A percentile compares a stretch with the other conserved stretches of the same genome.
Conservation (phyloP, 257 asterid genomes). For the Paraleonurus japonicus region DNA sequence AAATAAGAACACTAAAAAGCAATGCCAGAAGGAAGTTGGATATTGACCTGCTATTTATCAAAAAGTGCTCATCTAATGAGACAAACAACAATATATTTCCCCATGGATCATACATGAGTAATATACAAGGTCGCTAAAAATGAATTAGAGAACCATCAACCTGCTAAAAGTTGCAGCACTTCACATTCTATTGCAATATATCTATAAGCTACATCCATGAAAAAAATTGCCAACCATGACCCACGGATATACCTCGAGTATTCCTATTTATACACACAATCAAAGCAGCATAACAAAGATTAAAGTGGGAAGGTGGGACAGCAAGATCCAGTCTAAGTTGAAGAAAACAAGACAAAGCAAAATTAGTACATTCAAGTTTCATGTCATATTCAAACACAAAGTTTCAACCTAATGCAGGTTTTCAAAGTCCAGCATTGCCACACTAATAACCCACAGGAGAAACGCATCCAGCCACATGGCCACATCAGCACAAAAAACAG, state of each 20-base stretch:
- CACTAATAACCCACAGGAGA: constrained; percentile 5
- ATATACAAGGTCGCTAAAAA: not conserved
- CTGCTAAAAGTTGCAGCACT: not conserved
- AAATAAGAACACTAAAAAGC: not conserved
- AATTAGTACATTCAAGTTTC: constrained; percentile 4
- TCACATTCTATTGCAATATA: not conserved
- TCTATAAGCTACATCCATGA: constrained; percentile 8
- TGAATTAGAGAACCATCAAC: not conserved
- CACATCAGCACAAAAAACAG: not conserved
- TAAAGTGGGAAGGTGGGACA: not conserved
- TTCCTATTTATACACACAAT: constrained; percentile 15
- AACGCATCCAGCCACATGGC: constrained; percentile 15
- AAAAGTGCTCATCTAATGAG: not conserved
- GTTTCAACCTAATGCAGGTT: not conserved
- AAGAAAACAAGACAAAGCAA: not conserved
- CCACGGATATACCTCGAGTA: not conserved
- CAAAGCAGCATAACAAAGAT: constrained; percentile 10
- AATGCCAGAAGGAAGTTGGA: constrained; percentile 13
- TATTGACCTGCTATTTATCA: not conserved
- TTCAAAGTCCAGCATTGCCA: constrained; percentile 17
- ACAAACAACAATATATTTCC: not conserved
- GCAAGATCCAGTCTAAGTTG: constrained; percentile 7
- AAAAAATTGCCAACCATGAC: not conserved
- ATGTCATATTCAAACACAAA: not conserved
- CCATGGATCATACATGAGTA: constrained; percentile 3